Conservation (phyloP, 2,329 filamentous ascomycete species). For the Ilyonectria destructans region DNA sequence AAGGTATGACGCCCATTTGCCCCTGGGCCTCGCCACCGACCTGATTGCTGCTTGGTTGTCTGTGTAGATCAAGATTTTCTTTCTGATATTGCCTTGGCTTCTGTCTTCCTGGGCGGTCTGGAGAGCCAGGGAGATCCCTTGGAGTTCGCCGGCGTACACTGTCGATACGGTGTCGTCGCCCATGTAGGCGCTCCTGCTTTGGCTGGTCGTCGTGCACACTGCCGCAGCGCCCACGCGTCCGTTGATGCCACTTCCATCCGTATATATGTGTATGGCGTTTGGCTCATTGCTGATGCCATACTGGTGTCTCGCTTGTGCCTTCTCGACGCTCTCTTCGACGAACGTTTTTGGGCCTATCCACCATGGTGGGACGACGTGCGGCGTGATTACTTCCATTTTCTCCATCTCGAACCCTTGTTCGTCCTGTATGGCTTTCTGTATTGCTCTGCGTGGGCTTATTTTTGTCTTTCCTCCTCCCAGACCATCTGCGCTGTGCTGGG, state of each 20-base stretch:
- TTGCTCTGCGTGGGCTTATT: background rate
- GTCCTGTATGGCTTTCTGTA: background rate
- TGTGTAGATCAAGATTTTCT: constrained; percentile 14
- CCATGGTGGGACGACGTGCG: background rate
- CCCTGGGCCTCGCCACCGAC: constrained; percentile 16
- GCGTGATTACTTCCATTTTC: constrained; percentile 2
- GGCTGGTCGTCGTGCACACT: background rate
- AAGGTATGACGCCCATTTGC: constrained; percentile 18
- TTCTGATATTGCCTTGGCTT: too few species aligned
- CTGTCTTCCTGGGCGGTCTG: background rate
- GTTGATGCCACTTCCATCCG: background rate
- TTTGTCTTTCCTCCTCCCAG: background rate
- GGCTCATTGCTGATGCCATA: constrained; percentile 1
- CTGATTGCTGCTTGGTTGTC: constrained; percentile 29
- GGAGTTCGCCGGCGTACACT: too few species aligned
- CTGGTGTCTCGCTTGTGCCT: constrained; percentile 11
- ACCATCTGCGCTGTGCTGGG: background rate
- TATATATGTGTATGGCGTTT: background rate
- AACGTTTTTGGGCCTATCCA: constrained; percentile 3
- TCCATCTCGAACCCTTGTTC: background rate
- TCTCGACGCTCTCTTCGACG: constrained; percentile 11
- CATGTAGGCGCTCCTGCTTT: background rate
- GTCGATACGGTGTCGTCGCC: background rate
- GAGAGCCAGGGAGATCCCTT: background rate
- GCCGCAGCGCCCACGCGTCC: background rate